phyloP scores from a whole-genome alignment of 2,329 filamentous ascomycete species.

The Leptographium procerum region DNA sequence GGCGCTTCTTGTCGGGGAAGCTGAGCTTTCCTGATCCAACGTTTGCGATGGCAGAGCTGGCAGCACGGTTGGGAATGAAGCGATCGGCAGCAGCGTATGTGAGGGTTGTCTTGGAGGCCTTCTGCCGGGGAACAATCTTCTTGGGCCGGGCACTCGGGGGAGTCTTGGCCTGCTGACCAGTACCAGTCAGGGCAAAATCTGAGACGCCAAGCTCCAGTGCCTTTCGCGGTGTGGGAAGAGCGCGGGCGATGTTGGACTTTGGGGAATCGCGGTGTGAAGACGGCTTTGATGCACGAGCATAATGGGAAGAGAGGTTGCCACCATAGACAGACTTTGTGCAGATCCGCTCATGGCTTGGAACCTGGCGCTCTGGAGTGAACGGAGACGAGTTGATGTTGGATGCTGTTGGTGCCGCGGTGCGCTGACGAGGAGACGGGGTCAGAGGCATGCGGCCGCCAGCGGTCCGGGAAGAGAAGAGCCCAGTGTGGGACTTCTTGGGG shows the following conservation, averaged over 20 bases:
- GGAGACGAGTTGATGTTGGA: conserved; percentile 54
- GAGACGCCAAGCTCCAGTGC: conserved; percentile 81
- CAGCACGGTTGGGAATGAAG: conserved; percentile 88
- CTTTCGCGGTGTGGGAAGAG: conserved; percentile 65
- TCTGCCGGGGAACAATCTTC: conserved; percentile 40
- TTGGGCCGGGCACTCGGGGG: conserved; percentile 47
- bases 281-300: conserved; percentile 58
- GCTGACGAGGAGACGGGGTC: conserved; percentile 73
- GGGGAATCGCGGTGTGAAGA: conserved; percentile 70
- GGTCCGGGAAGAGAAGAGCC: conserved; percentile 82
- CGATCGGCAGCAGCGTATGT: conserved; percentile 75
- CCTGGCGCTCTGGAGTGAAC: conserved; percentile 58
- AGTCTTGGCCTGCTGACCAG: conserved; percentile 51
- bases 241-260: conserved; percentile 87
- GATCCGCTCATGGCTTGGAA: conserved; percentile 38
- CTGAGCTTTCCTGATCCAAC: conserved; percentile 76
- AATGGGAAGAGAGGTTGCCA: conserved; percentile 67
- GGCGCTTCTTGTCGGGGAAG: conserved; percentile 53
- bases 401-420: too few species aligned
- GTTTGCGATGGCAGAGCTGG: conserved; percentile 80
- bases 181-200: conserved; percentile 83
- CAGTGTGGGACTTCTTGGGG: conserved; percentile 87
- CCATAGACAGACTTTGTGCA: conserved; percentile 65
- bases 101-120: conserved; percentile 62
- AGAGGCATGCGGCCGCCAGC: conserved; percentile 91